Conservation (phyloP, 1,139 yeast species). For the Scheffersomyces stambukii region DNA sequence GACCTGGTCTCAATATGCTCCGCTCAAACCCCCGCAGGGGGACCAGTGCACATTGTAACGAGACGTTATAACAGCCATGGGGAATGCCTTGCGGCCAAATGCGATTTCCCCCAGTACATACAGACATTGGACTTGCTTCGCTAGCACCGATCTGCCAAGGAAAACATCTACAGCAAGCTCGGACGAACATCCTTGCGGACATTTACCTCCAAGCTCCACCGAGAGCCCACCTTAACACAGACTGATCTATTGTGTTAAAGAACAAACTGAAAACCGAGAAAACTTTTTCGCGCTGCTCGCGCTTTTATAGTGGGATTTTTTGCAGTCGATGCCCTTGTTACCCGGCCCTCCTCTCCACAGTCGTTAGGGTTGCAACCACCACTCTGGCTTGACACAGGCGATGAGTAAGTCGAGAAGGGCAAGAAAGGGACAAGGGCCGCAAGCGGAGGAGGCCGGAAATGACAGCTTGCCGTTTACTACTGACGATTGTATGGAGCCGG, state of each 20-base stretch:
- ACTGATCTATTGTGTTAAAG: constrained; percentile 30
- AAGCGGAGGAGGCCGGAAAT: constrained; percentile 10
- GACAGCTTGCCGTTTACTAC: constrained; percentile 29
- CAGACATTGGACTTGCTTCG: constrained; percentile 46
- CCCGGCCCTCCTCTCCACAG: no score
- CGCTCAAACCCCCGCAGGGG: constrained; percentile 57
- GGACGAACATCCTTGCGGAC: constrained; percentile 18
- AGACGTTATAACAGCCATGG: constrained; percentile 24
- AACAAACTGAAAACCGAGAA: constrained; percentile 3
- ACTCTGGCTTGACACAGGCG: no score
- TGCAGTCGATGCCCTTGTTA: no score
- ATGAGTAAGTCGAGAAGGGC: background rate
- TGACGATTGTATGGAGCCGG: constrained; percentile 24
- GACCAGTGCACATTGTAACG: constrained; percentile 29
- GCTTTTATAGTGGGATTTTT: no score
- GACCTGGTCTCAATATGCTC: no score
- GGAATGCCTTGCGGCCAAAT: constrained; percentile 7
- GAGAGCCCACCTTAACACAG: constrained; percentile 50
- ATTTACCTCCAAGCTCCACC: constrained; percentile 15
- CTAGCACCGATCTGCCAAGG: constrained; percentile 69
- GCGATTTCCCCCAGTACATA: constrained; percentile 14
- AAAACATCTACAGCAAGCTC: constrained; percentile 30
- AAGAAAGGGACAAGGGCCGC: constrained; percentile 3
- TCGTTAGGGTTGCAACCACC: no score
- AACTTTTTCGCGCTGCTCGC: constrained; percentile 6